Evolutionary conservation across 805 yeast species (phyloP).

Genomic region (Kluyveromyces starmeri): DNA sequence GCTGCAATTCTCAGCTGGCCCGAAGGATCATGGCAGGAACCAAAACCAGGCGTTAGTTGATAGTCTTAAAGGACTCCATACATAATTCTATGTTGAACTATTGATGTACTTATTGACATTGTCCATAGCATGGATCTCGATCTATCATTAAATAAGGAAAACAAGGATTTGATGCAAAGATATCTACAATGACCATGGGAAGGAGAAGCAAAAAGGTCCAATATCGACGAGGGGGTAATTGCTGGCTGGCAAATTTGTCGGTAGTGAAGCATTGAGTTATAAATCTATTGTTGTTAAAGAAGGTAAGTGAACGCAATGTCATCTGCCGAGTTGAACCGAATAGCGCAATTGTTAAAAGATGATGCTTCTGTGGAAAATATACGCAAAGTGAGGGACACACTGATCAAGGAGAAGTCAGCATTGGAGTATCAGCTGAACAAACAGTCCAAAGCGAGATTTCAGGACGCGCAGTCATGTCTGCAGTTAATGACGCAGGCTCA

Average conservation of each 20-base stretch:
- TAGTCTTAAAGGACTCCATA: neutral
- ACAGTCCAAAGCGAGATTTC: constrained; percentile 58
- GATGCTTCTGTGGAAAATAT: constrained; percentile 49
- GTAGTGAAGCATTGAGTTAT: no score
- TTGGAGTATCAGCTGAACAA: constrained; percentile 67
- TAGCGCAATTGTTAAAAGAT: constrained; percentile 29
- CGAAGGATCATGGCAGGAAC: constrained; percentile 41
- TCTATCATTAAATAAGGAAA: no score
- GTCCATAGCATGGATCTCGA: no score
- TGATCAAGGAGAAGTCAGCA: constrained; percentile 60
- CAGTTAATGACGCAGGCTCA: constrained; percentile 32
- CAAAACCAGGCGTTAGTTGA: constrained; percentile 45
- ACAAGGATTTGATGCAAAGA: no score
- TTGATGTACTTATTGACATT: no score
- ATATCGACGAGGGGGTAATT: no score
- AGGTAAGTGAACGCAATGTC: no score
- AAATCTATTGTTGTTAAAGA: no score
- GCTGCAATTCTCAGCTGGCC: constrained; percentile 59
- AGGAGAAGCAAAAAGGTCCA: no score
- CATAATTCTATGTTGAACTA: no score
- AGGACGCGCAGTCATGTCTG: constrained; percentile 40
- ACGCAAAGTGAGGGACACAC: constrained; percentile 42
- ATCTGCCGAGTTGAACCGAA: constrained; percentile 20
- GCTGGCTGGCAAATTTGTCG: no score
- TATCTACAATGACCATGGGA: no score